phyloP scores from a whole-genome alignment of 2,329 filamentous ascomycete genomes.

The Alternaria sp. region DNA sequence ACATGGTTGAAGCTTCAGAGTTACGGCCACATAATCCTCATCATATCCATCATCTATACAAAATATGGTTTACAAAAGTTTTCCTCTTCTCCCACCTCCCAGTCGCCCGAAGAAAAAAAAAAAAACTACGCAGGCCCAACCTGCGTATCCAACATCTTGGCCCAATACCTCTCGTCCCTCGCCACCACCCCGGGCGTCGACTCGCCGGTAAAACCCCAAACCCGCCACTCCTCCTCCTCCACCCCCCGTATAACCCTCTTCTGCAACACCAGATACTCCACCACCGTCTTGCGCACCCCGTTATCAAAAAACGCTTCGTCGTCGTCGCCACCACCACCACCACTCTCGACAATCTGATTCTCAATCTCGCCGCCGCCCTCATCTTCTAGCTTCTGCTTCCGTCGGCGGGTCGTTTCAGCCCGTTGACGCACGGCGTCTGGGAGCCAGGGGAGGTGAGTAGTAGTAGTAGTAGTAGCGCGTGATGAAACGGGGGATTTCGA shows the following conservation, averaged over 20 bases:
- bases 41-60: slow-evolving; percentile 16
- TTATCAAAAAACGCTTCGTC: slow-evolving; percentile 5
- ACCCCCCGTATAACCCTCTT: slow-evolving; percentile 57
- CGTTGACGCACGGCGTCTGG: slow-evolving; percentile 20
- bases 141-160: slow-evolving; percentile 31
- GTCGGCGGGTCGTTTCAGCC: slow-evolving; percentile 13
- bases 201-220: slow-evolving; percentile 70
- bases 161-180: slow-evolving; percentile 37
- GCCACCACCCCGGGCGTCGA: slow-evolving; percentile 49
- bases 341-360: background rate
- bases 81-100: background rate
- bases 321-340: background rate
- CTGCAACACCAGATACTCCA: slow-evolving; percentile 72
- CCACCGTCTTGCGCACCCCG: slow-evolving; percentile 47
- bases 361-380: background rate
- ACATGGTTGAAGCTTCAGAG: too few relatives aligned
- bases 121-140: slow-evolving; percentile 11
- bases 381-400: slow-evolving; percentile 3
- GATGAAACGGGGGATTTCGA: background rate
- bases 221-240: slow-evolving; percentile 64
- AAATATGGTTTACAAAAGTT: slow-evolving; percentile 33
- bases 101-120: background rate
- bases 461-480: background rate
- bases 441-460: slow-evolving; percentile 13
- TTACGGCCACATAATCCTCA: too few relatives aligned